Evolutionary conservation across 1,284 basidiomycete species (phyloP).

Genomic region (Microbotryum saponariae): DNA sequence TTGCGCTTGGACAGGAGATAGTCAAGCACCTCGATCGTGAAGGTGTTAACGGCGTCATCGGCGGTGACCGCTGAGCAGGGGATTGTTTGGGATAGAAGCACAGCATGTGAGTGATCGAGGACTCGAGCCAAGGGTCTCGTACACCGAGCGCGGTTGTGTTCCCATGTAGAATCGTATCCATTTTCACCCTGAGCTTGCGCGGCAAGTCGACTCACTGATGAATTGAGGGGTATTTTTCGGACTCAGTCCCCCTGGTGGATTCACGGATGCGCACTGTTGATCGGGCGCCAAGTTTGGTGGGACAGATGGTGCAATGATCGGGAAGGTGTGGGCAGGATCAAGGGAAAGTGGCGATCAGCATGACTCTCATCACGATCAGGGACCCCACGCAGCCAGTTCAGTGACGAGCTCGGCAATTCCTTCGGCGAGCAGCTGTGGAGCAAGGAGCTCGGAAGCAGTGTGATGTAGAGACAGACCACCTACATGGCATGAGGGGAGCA

Average conservation of each 20-base stretch:
- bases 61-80: constrained; percentile 26
- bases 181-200: too few relatives aligned
- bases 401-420: background rate
- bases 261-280: constrained; percentile 56
- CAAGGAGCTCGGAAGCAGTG: background rate
- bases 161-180: background rate
- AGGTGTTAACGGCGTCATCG: constrained; percentile 56
- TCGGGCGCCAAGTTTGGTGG: background rate
- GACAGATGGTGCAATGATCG: background rate
- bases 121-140: constrained; percentile 44
- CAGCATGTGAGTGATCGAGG: constrained; percentile 39
- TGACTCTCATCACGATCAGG: background rate
- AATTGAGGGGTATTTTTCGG: constrained; percentile 64
- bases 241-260: constrained; percentile 59
- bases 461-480: constrained; percentile 2
- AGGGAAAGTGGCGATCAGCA: background rate
- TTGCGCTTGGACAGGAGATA: constrained; percentile 66
- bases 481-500: constrained; percentile 57
- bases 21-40: constrained; percentile 42
- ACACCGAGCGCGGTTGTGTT: background rate
- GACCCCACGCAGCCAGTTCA: too few relatives aligned
- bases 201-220: constrained; percentile 39
- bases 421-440: background rate
- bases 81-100: background rate
- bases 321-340: background rate